Conservation (phyloP, 106 monocot species). For the Phalaenopsis equestris region DNA sequence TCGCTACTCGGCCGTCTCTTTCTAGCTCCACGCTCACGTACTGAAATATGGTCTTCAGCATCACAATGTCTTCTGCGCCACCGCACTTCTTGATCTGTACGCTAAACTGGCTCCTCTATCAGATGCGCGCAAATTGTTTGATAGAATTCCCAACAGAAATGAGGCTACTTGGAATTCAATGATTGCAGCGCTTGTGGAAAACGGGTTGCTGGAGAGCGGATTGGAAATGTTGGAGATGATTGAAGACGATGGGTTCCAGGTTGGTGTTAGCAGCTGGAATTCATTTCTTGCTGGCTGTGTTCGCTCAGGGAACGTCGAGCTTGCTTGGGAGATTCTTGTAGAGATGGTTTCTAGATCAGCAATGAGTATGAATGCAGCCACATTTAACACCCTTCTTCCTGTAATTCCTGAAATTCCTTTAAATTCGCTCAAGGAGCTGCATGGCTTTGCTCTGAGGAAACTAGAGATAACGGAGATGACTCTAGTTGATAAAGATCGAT, state of each 20-base stretch:
- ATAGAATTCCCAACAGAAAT: constrained; percentile 41
- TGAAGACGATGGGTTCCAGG: constrained; percentile 13
- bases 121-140: constrained; percentile 43
- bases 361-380: constrained; percentile 25
- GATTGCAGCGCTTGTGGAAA: constrained; percentile 25
- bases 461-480: constrained; percentile 13
- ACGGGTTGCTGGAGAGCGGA: constrained; percentile 28
- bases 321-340: constrained; percentile 26
- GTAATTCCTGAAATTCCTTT: constrained; percentile 22
- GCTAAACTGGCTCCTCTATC: constrained; percentile 15
- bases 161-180: constrained; percentile 42
- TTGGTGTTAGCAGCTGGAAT: constrained; percentile 51
- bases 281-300: constrained; percentile 58
- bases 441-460: constrained; percentile 41
- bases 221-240: constrained; percentile 32
- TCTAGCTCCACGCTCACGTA: constrained; percentile 47
- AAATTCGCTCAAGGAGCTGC: constrained; percentile 36
- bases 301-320: constrained; percentile 20
- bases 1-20: constrained; percentile 20
- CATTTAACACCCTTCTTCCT: constrained; percentile 55
- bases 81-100: constrained; percentile 41
- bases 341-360: constrained; percentile 21
- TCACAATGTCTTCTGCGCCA: constrained; percentile 38
- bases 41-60: constrained; percentile 21
- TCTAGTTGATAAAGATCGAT: constrained; percentile 31